phyloP scores from a whole-genome alignment of 73 alveolate species.

The Effrenium voratum region DNA sequence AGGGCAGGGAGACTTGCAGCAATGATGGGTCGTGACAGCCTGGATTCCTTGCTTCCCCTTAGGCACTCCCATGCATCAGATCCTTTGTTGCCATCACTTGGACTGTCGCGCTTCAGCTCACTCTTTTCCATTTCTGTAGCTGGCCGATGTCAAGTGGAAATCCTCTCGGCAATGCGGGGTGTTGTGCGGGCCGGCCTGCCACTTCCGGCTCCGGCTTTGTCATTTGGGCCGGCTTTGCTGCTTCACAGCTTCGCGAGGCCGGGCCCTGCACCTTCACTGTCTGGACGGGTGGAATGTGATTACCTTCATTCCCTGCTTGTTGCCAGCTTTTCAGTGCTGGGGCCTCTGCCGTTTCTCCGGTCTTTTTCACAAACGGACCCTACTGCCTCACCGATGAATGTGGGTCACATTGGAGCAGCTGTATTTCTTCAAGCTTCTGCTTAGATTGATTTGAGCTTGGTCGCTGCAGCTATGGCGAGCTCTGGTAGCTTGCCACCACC shows the following conservation, averaged over 20 bases:
- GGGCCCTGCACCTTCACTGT: background rate
- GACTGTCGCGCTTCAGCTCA: background rate
- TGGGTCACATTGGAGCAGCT: background rate
- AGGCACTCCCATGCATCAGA: background rate
- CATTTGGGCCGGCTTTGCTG: background rate
- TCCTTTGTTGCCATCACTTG: background rate
- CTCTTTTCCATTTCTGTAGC: conserved; percentile 2
- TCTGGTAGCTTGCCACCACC: background rate
- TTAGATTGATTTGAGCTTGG: background rate
- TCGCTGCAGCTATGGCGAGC: background rate
- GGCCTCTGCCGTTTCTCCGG: background rate
- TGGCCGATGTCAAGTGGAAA: background rate
- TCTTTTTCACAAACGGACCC: conserved; percentile 10
- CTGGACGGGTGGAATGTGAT: conserved; percentile 7
- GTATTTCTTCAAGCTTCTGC: background rate
- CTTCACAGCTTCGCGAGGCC: conserved; percentile 1
- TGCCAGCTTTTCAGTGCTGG: background rate
- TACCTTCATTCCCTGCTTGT: background rate
- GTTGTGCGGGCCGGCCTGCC: background rate
- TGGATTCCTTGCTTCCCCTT: background rate
- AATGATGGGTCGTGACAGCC: background rate
- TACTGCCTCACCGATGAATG: background rate
- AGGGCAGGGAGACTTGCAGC: background rate
- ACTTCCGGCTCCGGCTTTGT: background rate
- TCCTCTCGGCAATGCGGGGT: background rate